phyloP scores from a whole-genome alignment of 2,329 filamentous ascomycete genomes.

The Xylariaceae sp. region DNA sequence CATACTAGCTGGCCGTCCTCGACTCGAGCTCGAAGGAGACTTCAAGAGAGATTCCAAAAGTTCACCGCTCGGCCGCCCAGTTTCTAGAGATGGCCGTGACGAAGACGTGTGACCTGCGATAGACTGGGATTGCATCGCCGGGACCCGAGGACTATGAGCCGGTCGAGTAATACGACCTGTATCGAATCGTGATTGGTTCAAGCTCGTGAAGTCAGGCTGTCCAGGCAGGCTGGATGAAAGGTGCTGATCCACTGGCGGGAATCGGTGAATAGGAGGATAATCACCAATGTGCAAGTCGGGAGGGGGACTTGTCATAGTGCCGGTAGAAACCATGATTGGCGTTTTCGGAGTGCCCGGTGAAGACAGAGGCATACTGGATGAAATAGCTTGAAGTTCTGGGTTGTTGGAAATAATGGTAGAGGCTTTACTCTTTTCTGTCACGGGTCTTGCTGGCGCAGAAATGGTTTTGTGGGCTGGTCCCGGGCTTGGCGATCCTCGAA shows the following conservation, averaged over 20 bases:
- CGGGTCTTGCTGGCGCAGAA: conserved; percentile 39
- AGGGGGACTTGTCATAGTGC: conserved; percentile 69
- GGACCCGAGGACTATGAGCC: conserved; percentile 26
- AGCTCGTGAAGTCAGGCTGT: conserved; percentile 27
- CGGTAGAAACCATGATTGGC: conserved; percentile 50
- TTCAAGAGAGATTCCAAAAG: conserved; percentile 55
- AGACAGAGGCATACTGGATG: conserved; percentile 38
- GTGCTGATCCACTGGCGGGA: conserved; percentile 37
- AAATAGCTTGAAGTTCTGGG: conserved; percentile 55
- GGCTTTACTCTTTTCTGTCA: conserved; percentile 51
- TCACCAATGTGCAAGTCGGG: conserved; percentile 45
- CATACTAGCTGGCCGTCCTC: conserved; percentile 71
- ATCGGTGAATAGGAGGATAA: conserved; percentile 38
- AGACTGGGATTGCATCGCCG: conserved; percentile 34
- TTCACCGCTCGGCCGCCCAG: conserved; percentile 60
- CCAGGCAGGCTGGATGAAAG: conserved; percentile 39
- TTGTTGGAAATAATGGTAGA: conserved; percentile 59
- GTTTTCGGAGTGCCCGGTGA: conserved; percentile 31
- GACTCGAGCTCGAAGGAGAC: conserved; percentile 48
- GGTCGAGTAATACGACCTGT: conserved; percentile 25
- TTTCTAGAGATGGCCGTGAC: conserved; percentile 65
- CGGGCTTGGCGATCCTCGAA: conserved; percentile 32
- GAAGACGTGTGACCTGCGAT: conserved; percentile 42
- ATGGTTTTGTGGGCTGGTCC: conserved; percentile 32
- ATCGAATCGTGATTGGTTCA: conserved; percentile 26